Base-by-base conservation (phyloP, 352 stramenopile species). In the Globisporangium carolinianum region DNA sequence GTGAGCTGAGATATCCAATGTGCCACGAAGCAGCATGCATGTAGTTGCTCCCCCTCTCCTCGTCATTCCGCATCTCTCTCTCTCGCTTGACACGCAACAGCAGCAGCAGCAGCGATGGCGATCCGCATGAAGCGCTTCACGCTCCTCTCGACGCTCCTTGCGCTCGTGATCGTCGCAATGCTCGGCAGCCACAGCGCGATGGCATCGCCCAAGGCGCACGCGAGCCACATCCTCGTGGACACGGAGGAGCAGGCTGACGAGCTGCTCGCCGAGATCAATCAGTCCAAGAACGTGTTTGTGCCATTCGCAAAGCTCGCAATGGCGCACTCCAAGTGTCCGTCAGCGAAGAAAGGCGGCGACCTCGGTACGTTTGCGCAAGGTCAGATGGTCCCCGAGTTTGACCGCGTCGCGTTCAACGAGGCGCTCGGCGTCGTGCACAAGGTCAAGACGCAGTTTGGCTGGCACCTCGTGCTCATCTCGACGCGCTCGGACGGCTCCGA, bases 181-280 rank as follows among this genome's bases (percentile, higher is more conserved):
- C 38, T 65, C 39, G 51, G 54, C 36, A 53, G 54, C 55, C 47
- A 51, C 58, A n/a, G 35, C 15, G 58, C 41, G 7, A n/a, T 49
- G 14, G 38, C 24, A 6, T 46, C 49, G 12, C 17, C 49, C 11
- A 70, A 77, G 47, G 79, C 79, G 45, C 79, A 85, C 55, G 83
- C 83, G 39, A 91, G 83, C 67, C 83, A 93, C 65, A 90, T 93
- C 58, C 75, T 93, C 53, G 81, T 93, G 50, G 74, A 86, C 60
- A 75, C 75, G 49, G 83, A 93, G 56, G 63, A 58, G 5, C 68
- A 90, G 49, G 80, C 74, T 11, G 81, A 93, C 53, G 71, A 65
- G 5, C 57, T 91, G 32, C 69, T 82, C 52, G 65, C 71, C 55
- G 58, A 91, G 65, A 66, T 93, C 51, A 46, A 54, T 41, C 67